Evolutionary conservation across 164 flowering plant genomes (phyloP), one percentile per base, ranked within the genome.

Genomic region (Tinospora cordifolia): DNA sequence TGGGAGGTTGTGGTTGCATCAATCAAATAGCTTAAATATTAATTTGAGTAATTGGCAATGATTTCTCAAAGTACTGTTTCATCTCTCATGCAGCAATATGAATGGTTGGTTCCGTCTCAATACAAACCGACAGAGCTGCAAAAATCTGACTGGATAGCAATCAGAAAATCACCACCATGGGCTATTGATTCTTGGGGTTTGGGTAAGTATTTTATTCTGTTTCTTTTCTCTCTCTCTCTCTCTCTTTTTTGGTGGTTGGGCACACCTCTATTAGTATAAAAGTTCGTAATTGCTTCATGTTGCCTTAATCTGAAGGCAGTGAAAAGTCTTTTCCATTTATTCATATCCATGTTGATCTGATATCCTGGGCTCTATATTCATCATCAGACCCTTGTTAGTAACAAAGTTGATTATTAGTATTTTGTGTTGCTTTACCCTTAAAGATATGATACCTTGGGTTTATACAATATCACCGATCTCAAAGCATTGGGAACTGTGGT

Each of bases 151-250:
- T 92, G 97, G 97, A 74, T 78, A 68, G 80, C 88, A 39, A 80
- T 94, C 63, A 88, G 96, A 80, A 90, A 90, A 57, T 94, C 99
- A 72, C 91, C 97, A 47, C 89, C 97, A 63, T 94, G 97, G 97
- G 81, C 97, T 69, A 87, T 92, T 76, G 99, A 94, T 80, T 94
- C 99, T 15, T 94, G 99, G 99, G 99, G 99, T 22, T 78, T 94
- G 83, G 99, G 99, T 94, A 85, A 82, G 88, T 71, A 26, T 66
- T 64, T 17, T 59, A 41, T 38, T n/a, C n/a, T n/a, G n/a, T n/a
- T n/a, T n/a, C n/a, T n/a, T n/a, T n/a, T n/a, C n/a, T n/a, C n/a
- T n/a, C n/a, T n/a, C n/a, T n/a, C n/a, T n/a, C n/a, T n/a, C n/a
- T n/a, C n/a, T n/a, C n/a, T n/a, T n/a, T n/a, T n/a, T n/a, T n/a